These are phyloP conservation scores for Amyloporia xantha DNA, from an alignment of 768 basidiomycete genomes.

Conservation along the genomic window DNA sequence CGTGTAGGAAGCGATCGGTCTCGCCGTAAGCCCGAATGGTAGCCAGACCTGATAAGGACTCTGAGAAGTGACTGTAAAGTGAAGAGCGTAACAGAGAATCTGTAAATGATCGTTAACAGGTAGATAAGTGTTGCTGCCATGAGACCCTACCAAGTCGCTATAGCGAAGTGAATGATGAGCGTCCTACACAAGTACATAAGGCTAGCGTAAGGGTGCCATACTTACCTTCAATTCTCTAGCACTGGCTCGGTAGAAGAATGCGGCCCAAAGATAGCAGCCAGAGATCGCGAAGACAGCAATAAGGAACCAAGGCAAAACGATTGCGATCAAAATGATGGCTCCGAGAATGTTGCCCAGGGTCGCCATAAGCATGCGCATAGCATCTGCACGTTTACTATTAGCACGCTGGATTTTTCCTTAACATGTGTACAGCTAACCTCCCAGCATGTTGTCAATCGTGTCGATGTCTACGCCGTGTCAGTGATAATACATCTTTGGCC, in stretches of 20 bases:
- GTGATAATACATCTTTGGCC: too few species aligned
- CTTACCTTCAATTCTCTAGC: constrained; percentile 75
- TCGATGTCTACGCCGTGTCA: constrained; percentile 62
- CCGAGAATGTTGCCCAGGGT: constrained; percentile 65
- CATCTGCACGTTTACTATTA: constrained; percentile 36
- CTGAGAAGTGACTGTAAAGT: constrained; percentile 89
- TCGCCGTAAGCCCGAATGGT: constrained; percentile 90
- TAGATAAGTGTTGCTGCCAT: background rate
- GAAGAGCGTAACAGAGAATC: constrained; percentile 84
- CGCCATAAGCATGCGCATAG: constrained; percentile 62
- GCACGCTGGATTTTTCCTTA: background rate
- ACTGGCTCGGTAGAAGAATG: constrained; percentile 78
- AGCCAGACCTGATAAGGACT: constrained; percentile 78
- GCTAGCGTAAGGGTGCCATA: background rate
- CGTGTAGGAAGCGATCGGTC: constrained; percentile 60
- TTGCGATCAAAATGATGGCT: constrained; percentile 71
- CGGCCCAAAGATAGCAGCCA: constrained; percentile 60
- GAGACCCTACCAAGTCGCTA: too few species aligned
- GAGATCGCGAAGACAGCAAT: constrained; percentile 60
- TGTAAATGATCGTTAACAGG: constrained; percentile 16
- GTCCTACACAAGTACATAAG: too few species aligned
- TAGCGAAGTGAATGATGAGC: too few species aligned
- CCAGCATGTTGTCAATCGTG: constrained; percentile 70
- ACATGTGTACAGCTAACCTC: constrained; percentile 31
- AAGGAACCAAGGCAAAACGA: constrained; percentile 80